A percentile compares a stretch with the other conserved stretches of the same genome.
Evolutionary conservation across 176 grass and related monocot genomes (phyloP).

Genomic region (Typha latifolia): DNA sequence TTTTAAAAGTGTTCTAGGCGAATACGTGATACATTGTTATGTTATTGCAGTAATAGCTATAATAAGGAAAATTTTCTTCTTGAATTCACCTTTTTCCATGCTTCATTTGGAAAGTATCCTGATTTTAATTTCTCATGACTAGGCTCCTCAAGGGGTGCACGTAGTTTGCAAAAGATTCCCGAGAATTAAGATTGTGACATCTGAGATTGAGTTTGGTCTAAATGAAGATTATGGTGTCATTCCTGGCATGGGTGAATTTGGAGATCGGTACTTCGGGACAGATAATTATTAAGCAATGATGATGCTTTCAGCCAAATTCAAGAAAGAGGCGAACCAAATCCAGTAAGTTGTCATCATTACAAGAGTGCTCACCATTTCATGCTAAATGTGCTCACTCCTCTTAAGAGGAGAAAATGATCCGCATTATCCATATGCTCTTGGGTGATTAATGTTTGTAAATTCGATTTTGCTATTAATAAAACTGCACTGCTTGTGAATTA

Average conservation of each 20-base stretch:
- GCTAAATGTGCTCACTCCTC: no score
- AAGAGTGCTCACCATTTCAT: no score
- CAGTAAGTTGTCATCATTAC: conserved; percentile 26
- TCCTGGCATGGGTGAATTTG: conserved; percentile 83
- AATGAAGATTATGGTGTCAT: conserved; percentile 76
- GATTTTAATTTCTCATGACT: conserved; percentile 6
- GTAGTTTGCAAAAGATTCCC: conserved; percentile 92
- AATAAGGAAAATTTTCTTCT: no score
- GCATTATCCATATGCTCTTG: no score
- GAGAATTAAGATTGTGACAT: conserved; percentile 93
- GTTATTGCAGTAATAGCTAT: not conserved
- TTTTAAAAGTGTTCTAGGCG: not conserved
- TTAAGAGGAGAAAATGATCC: no score
- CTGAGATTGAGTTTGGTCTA: conserved; percentile 79
- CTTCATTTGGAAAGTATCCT: not conserved
- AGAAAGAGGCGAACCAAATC: conserved; percentile 32
- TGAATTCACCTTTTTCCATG: not conserved
- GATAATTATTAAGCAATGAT: conserved; percentile 47
- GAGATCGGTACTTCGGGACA: conserved; percentile 82
- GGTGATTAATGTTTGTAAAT: no score
- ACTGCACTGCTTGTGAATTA: no score
- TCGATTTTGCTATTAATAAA: no score
- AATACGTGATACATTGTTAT: not conserved
- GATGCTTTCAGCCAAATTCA: conserved; percentile 3
- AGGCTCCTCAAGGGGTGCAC: conserved; percentile 84